Base-by-base conservation (phyloP, 768 basidiomycete genomes). In the Lepiota subincarnata region DNA sequence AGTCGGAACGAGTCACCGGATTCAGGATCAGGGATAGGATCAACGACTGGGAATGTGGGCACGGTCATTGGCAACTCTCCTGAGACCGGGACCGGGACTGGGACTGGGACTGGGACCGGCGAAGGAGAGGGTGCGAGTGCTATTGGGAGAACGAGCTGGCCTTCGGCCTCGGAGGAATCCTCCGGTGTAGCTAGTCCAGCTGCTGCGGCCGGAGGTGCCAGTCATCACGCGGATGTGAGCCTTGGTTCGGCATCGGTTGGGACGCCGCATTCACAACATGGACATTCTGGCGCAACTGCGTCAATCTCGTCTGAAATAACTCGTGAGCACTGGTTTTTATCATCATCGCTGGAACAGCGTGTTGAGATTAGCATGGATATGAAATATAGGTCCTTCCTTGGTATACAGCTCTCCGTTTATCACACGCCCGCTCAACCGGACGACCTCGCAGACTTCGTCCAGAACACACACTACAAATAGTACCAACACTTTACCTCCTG, bases 361-460 rank as follows among this genome's bases (percentile, higher is more conserved):
- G 8, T 37, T 46, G 14, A 39, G 41, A 18, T 41, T 42, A 6
- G 53, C 59, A 16, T 53, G 48, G 38, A 42, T 24, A 38, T 6
- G 16, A 24, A 47, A 41, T 28, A 40, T 26, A 78, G 80, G 77
- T 36, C 79, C 79, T 13, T 81, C 80, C 12, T 75, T 76, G 11
- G 68, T 66, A 26, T 75, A 79, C 57, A 53, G 71, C 0, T 70
- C 70, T 20, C 76, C 82, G 0, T 88, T 89, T 62, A 71, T 89
- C 41, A 74, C 78, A 5, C 79, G 87, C 2, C 82, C 80, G 11
- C 66, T 87, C 53, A 88, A 86, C 61, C 74, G 86, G 31, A 83
- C 86, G 4, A 70, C 78, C 39, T 86, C 84, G 20, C 75, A 85
- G 54, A 79, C 77, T 1, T 87, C 86, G 1, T 82, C 82, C 13